A percentile compares a stretch with the other conserved stretches of the same genome.
Evolutionary conservation across 331 rosid genomes (phyloP).

Genomic region (Malus hybrid): DNA sequence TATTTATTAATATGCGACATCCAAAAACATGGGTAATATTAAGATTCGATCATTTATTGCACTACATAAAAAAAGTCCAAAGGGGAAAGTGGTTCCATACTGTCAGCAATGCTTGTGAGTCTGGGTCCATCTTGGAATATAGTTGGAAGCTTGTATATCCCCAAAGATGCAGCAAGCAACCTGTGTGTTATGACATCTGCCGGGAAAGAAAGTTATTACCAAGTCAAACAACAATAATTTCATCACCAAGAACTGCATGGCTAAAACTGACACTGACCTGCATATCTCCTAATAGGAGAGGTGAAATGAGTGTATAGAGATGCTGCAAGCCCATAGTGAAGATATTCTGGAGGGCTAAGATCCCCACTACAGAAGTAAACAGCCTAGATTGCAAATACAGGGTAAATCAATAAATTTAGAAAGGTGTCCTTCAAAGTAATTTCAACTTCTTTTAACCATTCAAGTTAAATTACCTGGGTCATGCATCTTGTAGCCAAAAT

Average conservation of each 20-base stretch:
- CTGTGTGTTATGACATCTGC: slow-evolving; percentile 95
- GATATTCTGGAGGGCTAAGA: slow-evolving; percentile 89
- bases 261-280: slow-evolving; percentile 42
- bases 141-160: slow-evolving; percentile 64
- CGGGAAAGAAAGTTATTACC: slow-evolving; percentile 7
- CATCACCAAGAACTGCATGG: slow-evolving; percentile 4
- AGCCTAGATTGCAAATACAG: slow-evolving; percentile 44
- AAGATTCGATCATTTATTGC: not conserved
- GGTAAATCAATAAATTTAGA: not conserved
- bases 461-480: slow-evolving; percentile 69
- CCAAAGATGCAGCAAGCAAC: slow-evolving; percentile 90
- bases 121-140: slow-evolving; percentile 70
- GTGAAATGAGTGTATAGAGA: slow-evolving; percentile 93
- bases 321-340: slow-evolving; percentile 96
- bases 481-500: slow-evolving; percentile 96
- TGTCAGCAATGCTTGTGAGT: slow-evolving; percentile 77
- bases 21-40: not conserved
- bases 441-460: slow-evolving; percentile 4
- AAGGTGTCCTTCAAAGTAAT: not conserved
- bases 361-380: slow-evolving; percentile 97
- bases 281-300: slow-evolving; percentile 95
- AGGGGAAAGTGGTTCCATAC: slow-evolving; percentile 41
- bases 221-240: slow-evolving; percentile 7
- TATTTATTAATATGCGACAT: not conserved
- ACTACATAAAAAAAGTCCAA: not conserved